These are phyloP conservation scores for Candida sojae DNA, from an alignment of 1,139 yeast species.

Conservation along the genomic window DNA sequence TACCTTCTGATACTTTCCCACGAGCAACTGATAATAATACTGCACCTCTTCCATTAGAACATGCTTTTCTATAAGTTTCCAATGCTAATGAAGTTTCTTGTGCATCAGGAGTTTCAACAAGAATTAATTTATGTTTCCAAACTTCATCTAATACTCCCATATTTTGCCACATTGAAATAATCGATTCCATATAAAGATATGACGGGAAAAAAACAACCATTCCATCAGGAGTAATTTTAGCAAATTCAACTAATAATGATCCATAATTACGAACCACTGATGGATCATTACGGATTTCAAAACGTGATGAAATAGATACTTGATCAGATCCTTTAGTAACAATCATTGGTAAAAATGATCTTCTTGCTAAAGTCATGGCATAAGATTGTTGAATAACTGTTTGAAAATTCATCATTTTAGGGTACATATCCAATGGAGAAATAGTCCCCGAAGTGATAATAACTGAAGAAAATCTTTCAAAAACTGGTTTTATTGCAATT, in stretches of 20 bases:
- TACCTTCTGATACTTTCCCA: slow-evolving; percentile 98
- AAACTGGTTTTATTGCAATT: slow-evolving; percentile 95
- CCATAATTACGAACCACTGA: slow-evolving; percentile 97
- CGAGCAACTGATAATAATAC: slow-evolving; percentile 95
- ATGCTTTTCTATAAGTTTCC: slow-evolving; percentile 94
- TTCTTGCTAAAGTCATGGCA: slow-evolving; percentile 90
- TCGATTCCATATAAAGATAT: slow-evolving; percentile 95
- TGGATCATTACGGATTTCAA: slow-evolving; percentile 96
- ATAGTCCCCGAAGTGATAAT: slow-evolving; percentile 97
- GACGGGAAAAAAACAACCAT: slow-evolving; percentile 97
- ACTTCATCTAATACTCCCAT: slow-evolving; percentile 98
- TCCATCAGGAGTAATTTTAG: slow-evolving; percentile 97
- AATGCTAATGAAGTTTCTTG: slow-evolving; percentile 95
- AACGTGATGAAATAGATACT: slow-evolving; percentile 92
- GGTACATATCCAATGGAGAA: slow-evolving; percentile 98
- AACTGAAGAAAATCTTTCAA: slow-evolving; percentile 91
- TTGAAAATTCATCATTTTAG: slow-evolving; percentile 92
- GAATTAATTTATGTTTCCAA: slow-evolving; percentile 92
- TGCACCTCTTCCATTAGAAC: slow-evolving; percentile 97
- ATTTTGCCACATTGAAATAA: slow-evolving; percentile 96
- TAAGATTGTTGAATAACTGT: slow-evolving; percentile 95
- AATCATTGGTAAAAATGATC: slow-evolving; percentile 92
- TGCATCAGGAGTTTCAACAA: slow-evolving; percentile 99
- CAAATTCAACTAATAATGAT: slow-evolving; percentile 83
- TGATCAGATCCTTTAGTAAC: slow-evolving; percentile 98